Percentiles rank a stretch among this genome's conserved stretches.
These are phyloP conservation scores for Gossypium australe DNA, from an alignment of 345 rosid genomes.

Conservation along the genomic window DNA sequence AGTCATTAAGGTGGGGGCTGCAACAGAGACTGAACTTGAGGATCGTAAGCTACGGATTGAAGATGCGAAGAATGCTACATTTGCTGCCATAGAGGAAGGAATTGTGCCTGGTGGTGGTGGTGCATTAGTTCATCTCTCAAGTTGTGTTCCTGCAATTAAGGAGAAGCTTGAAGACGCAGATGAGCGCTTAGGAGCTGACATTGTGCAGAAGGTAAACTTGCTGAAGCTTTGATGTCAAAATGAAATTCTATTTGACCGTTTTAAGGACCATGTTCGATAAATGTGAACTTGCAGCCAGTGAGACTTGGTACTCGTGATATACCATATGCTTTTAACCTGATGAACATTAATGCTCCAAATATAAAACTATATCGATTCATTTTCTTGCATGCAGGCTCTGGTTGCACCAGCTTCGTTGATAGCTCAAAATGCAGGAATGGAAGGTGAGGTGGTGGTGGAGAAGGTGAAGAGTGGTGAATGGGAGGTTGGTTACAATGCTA, in stretches of 20 bases:
- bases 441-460: conserved; percentile 94
- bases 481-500: conserved; percentile 93
- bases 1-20: conserved; percentile 95
- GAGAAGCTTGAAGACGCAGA: conserved; percentile 72
- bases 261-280: neutral
- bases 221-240: neutral
- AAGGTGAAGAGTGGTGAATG: conserved; percentile 68
- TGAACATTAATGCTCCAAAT: neutral
- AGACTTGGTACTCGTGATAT: neutral
- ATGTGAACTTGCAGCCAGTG: neutral
- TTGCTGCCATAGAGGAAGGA: conserved; percentile 98
- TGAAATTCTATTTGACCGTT: neutral
- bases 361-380: neutral
- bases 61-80: conserved; percentile 96
- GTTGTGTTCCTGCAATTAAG: conserved; percentile 62
- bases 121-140: conserved; percentile 80
- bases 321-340: neutral
- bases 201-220: conserved; percentile 74
- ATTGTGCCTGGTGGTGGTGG: conserved; percentile 98
- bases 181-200: conserved; percentile 89
- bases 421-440: conserved; percentile 92
- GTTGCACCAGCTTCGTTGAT: conserved; percentile 84
- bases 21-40: conserved; percentile 96
- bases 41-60: conserved; percentile 90
- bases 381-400: conserved; percentile 51